Evolutionary conservation across 2,329 filamentous ascomycete species (phyloP).

Genomic region (Capronia coronata): DNA sequence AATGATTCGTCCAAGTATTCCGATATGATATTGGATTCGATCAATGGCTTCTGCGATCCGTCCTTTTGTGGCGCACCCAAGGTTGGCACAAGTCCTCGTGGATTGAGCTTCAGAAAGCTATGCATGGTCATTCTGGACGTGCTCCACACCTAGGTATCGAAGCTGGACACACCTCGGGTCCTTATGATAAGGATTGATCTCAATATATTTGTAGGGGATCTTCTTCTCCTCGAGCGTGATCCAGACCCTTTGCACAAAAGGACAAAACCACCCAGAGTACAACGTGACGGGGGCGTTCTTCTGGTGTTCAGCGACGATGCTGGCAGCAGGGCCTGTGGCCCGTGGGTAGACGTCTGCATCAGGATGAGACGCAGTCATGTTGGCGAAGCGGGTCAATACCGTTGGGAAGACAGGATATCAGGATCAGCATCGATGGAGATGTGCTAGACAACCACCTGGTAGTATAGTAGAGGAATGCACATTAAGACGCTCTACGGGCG

Average conservation of each 20-base stretch:
- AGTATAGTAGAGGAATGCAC: no score
- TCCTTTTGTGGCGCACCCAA: constrained; percentile 35
- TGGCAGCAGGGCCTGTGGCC: constrained; percentile 42
- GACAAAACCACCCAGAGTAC: constrained; percentile 70
- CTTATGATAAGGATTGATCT: constrained; percentile 74
- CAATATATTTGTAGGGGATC: constrained; percentile 67
- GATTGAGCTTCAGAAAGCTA: constrained; percentile 63
- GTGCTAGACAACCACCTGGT: no score
- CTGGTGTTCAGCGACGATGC: constrained; percentile 33
- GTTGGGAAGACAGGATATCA: no score
- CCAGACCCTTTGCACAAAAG: constrained; percentile 63
- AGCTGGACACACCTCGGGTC: constrained; percentile 15
- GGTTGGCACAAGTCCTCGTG: constrained; percentile 68
- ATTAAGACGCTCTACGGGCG: no score
- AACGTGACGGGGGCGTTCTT: constrained; percentile 48
- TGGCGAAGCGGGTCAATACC: no score
- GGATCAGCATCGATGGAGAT: no score
- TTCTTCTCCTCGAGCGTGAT: constrained; percentile 66
- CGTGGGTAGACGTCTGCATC: constrained; percentile 42
- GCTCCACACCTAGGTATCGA: constrained; percentile 31
- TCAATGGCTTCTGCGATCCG: constrained; percentile 51
- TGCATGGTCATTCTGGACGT: constrained; percentile 32
- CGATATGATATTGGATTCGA: constrained; percentile 65
- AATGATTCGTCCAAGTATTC: constrained; percentile 72
- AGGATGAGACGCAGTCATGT: constrained; percentile 29